phyloP scores from a whole-genome alignment of 768 basidiomycete genomes.

The Pleurotus pulmonarius region DNA sequence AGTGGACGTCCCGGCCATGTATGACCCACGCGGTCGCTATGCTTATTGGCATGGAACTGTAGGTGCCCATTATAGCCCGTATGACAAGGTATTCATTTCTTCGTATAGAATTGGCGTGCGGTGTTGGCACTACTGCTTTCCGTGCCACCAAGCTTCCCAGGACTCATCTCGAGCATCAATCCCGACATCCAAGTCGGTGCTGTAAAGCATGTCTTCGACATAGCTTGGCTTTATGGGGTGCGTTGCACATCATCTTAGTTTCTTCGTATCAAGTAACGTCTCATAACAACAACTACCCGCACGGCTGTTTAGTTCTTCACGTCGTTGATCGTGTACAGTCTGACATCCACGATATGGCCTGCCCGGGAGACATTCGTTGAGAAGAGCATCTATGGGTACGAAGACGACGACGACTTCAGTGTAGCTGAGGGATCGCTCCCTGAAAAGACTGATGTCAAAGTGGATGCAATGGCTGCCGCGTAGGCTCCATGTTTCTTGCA shows the following conservation, averaged over 20 bases:
- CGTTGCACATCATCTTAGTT: no score
- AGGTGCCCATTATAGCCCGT: constrained; percentile 15
- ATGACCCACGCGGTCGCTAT: constrained; percentile 75
- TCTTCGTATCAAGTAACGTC: not conserved
- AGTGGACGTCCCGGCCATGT: constrained; percentile 84
- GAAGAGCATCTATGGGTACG: constrained; percentile 26
- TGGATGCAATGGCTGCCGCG: not conserved
- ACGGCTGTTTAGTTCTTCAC: constrained; percentile 30
- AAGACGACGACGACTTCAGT: constrained; percentile 9
- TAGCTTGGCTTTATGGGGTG: constrained; percentile 78
- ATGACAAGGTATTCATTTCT: not conserved
- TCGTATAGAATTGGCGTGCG: constrained; percentile 75
- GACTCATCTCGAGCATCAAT: constrained; percentile 74
- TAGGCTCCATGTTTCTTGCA: no score
- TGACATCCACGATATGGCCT: constrained; percentile 35
- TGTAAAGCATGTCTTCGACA: constrained; percentile 54
- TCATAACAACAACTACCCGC: not conserved
- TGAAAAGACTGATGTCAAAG: not conserved
- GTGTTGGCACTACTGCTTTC: constrained; percentile 63
- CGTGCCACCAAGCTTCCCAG: constrained; percentile 71
- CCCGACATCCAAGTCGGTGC: constrained; percentile 57
- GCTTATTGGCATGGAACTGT: constrained; percentile 74
- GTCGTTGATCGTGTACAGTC: constrained; percentile 29
- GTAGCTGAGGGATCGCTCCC: not conserved
- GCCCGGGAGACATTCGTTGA: constrained; percentile 39